A percentile compares a stretch with the other conserved stretches of the same genome.
Conservation (phyloP, 176 grass and related monocot species). For the Zoysia japonica region DNA sequence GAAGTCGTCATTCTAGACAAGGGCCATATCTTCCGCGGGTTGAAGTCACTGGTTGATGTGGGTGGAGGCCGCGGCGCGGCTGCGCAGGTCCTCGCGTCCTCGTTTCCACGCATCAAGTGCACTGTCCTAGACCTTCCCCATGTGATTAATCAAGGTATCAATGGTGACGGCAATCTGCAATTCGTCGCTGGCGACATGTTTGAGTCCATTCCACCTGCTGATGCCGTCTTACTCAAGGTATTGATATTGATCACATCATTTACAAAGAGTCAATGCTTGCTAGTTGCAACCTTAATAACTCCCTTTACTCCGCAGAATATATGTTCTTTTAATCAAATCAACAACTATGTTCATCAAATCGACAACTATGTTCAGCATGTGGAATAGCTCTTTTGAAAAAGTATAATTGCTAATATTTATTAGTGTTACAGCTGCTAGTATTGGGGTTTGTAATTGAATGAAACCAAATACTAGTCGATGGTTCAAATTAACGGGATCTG, state of each 20-base stretch:
- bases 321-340: too few species aligned
- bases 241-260: not conserved
- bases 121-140: constrained; percentile 42
- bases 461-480: too few species aligned
- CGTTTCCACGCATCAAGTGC: constrained; percentile 52
- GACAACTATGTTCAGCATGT: too few species aligned
- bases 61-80: constrained; percentile 40
- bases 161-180: constrained; percentile 22
- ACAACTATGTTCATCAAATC: too few species aligned
- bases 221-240: constrained; percentile 34
- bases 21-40: constrained; percentile 36
- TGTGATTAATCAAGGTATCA: not conserved
- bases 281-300: too few species aligned
- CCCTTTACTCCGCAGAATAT: too few species aligned
- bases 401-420: too few species aligned
- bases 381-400: too few species aligned
- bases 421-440: too few species aligned
- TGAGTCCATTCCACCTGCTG: constrained; percentile 12
- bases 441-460: too few species aligned
- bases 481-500: too few species aligned
- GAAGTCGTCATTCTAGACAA: constrained; percentile 35
- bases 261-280: too few species aligned
- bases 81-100: constrained; percentile 30
- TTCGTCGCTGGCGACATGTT: constrained; percentile 48
- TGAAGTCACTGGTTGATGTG: constrained; percentile 47